phyloP scores from a whole-genome alignment of 1,139 yeast genomes.

The Entelexis paramagnoliae region DNA sequence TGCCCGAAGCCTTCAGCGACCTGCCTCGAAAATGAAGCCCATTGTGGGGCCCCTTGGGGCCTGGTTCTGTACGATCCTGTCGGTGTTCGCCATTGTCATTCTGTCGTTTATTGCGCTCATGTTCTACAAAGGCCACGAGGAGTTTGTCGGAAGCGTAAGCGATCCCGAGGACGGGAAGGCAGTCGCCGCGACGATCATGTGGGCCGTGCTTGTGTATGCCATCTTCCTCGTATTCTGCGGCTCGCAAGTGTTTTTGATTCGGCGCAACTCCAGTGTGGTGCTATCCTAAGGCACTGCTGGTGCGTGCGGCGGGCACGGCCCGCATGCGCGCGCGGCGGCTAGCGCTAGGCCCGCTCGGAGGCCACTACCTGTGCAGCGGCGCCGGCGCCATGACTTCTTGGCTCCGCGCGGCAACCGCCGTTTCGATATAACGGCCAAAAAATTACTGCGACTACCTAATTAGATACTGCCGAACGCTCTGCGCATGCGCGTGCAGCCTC shows the following conservation, averaged over 20 bases:
- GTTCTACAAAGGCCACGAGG: slow-evolving; percentile 72
- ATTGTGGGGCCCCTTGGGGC: slow-evolving; percentile 38
- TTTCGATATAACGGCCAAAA: background rate
- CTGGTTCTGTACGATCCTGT: slow-evolving; percentile 87
- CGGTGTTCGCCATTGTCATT: slow-evolving; percentile 84
- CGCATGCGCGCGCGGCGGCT: too few species aligned
- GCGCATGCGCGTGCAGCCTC: slow-evolving; percentile 20
- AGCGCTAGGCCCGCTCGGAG: too few species aligned
- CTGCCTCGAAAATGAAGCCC: slow-evolving; percentile 21
- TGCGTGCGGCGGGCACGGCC: too few species aligned
- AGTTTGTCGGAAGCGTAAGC: slow-evolving; percentile 81
- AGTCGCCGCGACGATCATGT: slow-evolving; percentile 80
- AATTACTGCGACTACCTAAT: background rate
- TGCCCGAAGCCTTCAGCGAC: background rate
- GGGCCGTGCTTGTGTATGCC: slow-evolving; percentile 78
- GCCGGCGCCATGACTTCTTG: too few species aligned
- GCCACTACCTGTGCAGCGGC: too few species aligned
- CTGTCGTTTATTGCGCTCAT: slow-evolving; percentile 73
- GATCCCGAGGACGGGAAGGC: slow-evolving; percentile 92
- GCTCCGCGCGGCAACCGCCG: too few species aligned
- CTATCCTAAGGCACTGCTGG: slow-evolving; percentile 27
- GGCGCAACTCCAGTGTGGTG: slow-evolving; percentile 50
- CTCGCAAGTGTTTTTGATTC: slow-evolving; percentile 57
- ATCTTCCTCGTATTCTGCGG: slow-evolving; percentile 83
- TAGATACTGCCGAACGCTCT: slow-evolving; percentile 15